These are phyloP conservation scores for Aspergillaceae sp. DNA, from an alignment of 2,329 filamentous ascomycete genomes.

Conservation along the genomic window DNA sequence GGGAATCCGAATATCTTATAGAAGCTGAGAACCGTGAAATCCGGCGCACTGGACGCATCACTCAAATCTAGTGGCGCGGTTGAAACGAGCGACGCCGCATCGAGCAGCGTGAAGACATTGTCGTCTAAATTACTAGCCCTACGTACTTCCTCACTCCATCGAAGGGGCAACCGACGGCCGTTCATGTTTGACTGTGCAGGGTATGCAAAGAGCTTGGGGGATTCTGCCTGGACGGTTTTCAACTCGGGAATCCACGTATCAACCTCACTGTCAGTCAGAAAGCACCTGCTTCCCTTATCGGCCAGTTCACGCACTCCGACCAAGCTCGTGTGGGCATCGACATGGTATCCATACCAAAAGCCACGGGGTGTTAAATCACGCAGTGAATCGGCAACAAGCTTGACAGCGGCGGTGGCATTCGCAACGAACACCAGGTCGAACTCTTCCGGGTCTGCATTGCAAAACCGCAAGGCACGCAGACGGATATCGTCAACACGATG, in stretches of 20 bases:
- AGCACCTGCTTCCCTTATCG: slow-evolving; percentile 50
- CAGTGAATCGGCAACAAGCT: slow-evolving; percentile 73
- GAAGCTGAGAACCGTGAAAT: slow-evolving; percentile 80
- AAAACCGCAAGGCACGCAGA: slow-evolving; percentile 61
- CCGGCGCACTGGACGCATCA: slow-evolving; percentile 54
- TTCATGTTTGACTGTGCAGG: slow-evolving; percentile 92
- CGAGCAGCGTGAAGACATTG: slow-evolving; percentile 61
- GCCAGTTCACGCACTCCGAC: slow-evolving; percentile 73
- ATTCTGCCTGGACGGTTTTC: slow-evolving; percentile 8
- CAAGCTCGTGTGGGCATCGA: slow-evolving; percentile 77
- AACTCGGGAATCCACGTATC: slow-evolving; percentile 52
- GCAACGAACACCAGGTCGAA: slow-evolving; percentile 88
- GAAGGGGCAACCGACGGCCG: slow-evolving; percentile 62
- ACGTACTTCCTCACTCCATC: slow-evolving; percentile 54
- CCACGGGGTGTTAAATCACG: slow-evolving; percentile 54
- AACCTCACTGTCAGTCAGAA: slow-evolving; percentile 56
- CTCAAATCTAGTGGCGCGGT: slow-evolving; percentile 68
- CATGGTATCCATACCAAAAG: slow-evolving; percentile 76
- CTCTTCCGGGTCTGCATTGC: slow-evolving; percentile 68
- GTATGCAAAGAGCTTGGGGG: slow-evolving; percentile 59
- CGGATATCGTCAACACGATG: slow-evolving; percentile 68
- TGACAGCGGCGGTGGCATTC: slow-evolving; percentile 86
- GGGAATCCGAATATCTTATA: slow-evolving; percentile 99
- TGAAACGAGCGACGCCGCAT: slow-evolving; percentile 72
- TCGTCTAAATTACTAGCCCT: slow-evolving; percentile 16